These are phyloP conservation scores for Suhomyces faveliae DNA, from an alignment of 805 yeast species.

Conservation along the genomic window DNA sequence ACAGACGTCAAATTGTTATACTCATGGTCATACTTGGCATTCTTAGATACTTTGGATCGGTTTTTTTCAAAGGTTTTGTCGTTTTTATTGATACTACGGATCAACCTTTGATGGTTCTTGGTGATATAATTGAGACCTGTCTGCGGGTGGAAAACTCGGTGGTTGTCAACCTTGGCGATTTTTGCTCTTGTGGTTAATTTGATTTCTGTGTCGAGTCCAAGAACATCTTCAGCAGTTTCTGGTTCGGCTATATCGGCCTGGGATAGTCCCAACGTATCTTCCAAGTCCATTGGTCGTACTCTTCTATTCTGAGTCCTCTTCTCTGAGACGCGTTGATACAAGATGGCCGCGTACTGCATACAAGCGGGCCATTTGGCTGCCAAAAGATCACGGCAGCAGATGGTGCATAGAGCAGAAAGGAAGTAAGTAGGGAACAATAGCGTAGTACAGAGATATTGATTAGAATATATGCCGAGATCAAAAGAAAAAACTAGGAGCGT, in stretches of 20 bases:
- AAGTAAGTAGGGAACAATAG: too few species aligned
- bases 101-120: constrained; percentile 29
- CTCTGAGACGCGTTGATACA: not conserved
- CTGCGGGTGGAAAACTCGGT: constrained; percentile 31
- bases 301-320: too few species aligned
- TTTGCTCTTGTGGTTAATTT: constrained; percentile 32
- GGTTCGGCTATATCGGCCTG: not conserved
- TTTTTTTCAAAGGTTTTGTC: constrained; percentile 23
- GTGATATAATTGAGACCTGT: constrained; percentile 35
- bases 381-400: not conserved
- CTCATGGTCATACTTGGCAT: constrained; percentile 29
- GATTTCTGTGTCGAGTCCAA: constrained; percentile 38
- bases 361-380: not conserved
- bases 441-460: too few species aligned
- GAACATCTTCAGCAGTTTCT: constrained; percentile 18
- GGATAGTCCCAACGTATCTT: constrained; percentile 1
- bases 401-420: not conserved
- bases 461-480: too few species aligned
- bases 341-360: not conserved
- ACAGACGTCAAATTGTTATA: constrained; percentile 33
- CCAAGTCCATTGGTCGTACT: constrained; percentile 4
- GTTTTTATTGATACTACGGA: constrained; percentile 24
- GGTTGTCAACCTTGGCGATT: constrained; percentile 39
- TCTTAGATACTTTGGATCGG: constrained; percentile 9
- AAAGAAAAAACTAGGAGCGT: too few species aligned